Percentiles rank a stretch among this genome's conserved stretches.
Evolutionary conservation across 2,329 filamentous ascomycete genomes (phyloP).

Genomic region (Ascochyta fabae): DNA sequence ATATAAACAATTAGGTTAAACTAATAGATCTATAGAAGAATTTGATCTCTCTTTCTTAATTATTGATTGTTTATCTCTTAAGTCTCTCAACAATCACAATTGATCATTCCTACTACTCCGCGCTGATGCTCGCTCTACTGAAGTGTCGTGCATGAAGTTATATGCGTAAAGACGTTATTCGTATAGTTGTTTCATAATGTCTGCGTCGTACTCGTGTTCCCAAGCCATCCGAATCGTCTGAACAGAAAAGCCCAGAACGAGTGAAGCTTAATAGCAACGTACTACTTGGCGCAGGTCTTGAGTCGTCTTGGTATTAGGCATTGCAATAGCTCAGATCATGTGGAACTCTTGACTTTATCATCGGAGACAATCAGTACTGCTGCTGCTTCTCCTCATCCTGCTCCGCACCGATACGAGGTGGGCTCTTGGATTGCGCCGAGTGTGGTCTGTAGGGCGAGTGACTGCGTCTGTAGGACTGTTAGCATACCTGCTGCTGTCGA

Average conservation of each 20-base stretch:
- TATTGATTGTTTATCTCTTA: too few species aligned
- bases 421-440: constrained; percentile 43
- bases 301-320: neutral
- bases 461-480: constrained; percentile 35
- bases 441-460: constrained; percentile 43
- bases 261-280: neutral
- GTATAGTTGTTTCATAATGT: constrained; percentile 5
- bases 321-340: neutral
- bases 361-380: constrained; percentile 1
- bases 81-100: too few species aligned
- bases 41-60: too few species aligned
- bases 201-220: neutral
- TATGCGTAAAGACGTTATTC: neutral
- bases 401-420: constrained; percentile 49
- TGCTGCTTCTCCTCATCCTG: constrained; percentile 19
- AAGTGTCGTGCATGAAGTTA: neutral
- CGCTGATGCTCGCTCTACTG: constrained; percentile 8
- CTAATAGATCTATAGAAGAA: too few species aligned
- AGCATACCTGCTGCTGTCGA: neutral
- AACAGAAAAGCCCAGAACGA: neutral
- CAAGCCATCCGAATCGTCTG: neutral
- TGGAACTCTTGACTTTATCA: neutral
- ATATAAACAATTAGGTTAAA: too few species aligned
- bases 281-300: neutral
- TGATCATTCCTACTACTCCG: neutral